Percentiles rank a stretch among this genome's conserved stretches.
phyloP scores from a whole-genome alignment of 73 alveolate species.

The Paramecium primaurelia region DNA sequence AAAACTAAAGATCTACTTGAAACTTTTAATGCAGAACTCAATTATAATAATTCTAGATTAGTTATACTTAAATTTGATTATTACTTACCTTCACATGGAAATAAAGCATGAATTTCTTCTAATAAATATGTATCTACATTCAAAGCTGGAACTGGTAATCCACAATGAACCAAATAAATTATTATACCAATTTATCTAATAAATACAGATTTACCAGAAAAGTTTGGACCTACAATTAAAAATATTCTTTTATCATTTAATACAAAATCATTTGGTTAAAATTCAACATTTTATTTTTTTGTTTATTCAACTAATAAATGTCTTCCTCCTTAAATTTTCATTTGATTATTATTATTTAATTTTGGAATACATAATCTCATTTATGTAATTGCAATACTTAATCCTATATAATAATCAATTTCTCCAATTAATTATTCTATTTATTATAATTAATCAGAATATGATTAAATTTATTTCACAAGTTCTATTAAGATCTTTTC shows the following conservation, averaged over 20 bases:
- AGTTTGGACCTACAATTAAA: constrained; percentile 2
- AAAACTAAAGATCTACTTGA: background rate
- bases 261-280: constrained; percentile 22
- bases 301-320: background rate
- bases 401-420: constrained; percentile 23
- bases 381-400: background rate
- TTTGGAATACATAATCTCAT: background rate
- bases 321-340: background rate
- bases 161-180: constrained; percentile 41
- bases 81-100: background rate
- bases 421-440: background rate
- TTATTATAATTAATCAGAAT: background rate
- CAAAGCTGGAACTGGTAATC: constrained; percentile 26
- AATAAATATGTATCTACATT: background rate
- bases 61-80: background rate
- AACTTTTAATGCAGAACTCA: background rate
- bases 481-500: background rate
- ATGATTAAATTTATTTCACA: background rate
- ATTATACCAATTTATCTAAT: background rate
- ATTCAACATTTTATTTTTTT: background rate
- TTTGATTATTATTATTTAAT: constrained; percentile 22
- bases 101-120: background rate
- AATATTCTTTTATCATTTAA: constrained; percentile 4
- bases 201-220: constrained; percentile 12
- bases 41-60: background rate